Evolutionary conservation across 257 asterid genomes (phyloP), one percentile per base, ranked within the genome.

Genomic region (Orobanche coerulescens): DNA sequence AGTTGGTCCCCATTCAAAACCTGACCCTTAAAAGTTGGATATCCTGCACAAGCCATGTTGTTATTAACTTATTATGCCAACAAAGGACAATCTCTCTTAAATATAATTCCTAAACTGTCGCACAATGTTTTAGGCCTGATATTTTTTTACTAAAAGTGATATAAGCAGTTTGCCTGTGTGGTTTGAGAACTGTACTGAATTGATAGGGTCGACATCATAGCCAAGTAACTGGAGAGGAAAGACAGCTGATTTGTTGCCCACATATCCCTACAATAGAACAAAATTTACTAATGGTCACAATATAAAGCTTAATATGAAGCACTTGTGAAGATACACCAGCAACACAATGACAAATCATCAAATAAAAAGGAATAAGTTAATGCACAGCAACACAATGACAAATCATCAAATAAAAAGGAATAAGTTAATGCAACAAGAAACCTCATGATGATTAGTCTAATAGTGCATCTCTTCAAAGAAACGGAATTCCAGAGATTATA

Each of bases 211-310:
- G 62, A 89, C 99, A 36, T 93, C 99, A 64, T 80, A 93, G 65
- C 99, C 99, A 16, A 93, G 85, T 74, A 93, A 75, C 67, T 93
- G 99, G 31, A 93, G 86, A 52, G 99, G 96, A 64, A 93, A 93
- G 50, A 93, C 99, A 16, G 99, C 97, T 58, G 99, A 89, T 72
- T 89, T 93, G 78, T 93, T 93, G 70, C 99, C 99, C 66, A 93
- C 97, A 36, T 89, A 93, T 65, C 97, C 99, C 99, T 93, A 76
- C 13, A 23, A 28, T 22, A 55, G 68, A 58, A 48, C 44, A 25
- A 40, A 58, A 37, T 37, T 37, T 10, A 37, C n/a, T n/a, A 37
- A 37, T 12, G 4, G 44, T n/a, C 44, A 37, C 44, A 61, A 49
- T 26, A 52, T 24, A 13, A 55, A 64, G 65, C 70, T 48, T 36